These are phyloP conservation scores for Fusarium bactridioides DNA, from an alignment of 2,329 filamentous ascomycete species.

Conservation along the genomic window DNA sequence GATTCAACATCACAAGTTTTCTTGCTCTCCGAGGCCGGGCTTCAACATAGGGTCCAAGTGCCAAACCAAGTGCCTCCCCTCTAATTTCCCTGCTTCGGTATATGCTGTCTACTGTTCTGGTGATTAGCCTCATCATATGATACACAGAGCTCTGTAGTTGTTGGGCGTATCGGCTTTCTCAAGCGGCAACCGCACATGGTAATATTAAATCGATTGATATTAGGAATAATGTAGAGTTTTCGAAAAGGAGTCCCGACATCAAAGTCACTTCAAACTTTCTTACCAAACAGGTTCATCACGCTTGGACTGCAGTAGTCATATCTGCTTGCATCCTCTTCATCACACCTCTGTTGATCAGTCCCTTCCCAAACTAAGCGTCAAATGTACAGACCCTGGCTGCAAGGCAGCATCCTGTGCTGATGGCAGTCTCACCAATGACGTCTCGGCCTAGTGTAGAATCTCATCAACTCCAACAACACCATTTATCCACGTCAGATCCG, in stretches of 20 bases:
- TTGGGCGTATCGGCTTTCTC: background rate
- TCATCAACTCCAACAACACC: background rate
- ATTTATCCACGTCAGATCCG: background rate
- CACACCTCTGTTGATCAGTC: background rate
- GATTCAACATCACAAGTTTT: background rate
- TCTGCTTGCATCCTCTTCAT: background rate
- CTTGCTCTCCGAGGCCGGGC: background rate
- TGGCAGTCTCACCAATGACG: background rate
- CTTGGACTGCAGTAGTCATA: background rate
- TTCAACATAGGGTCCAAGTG: background rate
- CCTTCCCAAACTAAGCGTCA: background rate
- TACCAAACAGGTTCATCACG: background rate
- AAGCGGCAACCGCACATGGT: background rate
- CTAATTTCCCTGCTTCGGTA: background rate
- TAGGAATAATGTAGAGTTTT: background rate
- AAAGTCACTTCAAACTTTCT: too few species aligned
- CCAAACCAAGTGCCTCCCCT: background rate
- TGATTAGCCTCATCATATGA: too few species aligned
- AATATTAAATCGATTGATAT: background rate
- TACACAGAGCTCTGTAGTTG: too few species aligned
- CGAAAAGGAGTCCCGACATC: background rate
- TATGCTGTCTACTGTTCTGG: background rate
- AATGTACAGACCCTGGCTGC: background rate
- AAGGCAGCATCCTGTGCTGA: background rate
- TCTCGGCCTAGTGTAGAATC: background rate